Evolutionary conservation across 2,329 filamentous ascomycete species (phyloP), one percentile per base, ranked within the genome.

Genomic region (Dendryphion nanum): DNA sequence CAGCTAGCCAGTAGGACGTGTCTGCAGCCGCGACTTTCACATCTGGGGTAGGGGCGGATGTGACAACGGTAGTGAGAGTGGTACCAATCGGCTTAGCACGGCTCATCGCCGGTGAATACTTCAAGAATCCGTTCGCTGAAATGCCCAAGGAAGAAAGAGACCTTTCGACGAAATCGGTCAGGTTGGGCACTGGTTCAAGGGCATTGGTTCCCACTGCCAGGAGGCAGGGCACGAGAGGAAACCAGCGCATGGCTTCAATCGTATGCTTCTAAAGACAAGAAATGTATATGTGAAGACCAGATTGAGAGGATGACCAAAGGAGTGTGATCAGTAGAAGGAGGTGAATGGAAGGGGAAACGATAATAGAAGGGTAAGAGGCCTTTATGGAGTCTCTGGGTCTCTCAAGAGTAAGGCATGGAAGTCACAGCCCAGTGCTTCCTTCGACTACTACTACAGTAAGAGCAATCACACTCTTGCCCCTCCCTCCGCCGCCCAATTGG

Each of bases 1-100:
- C 61, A 5, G 61, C 65, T 14, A 69, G 48, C 70, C 70, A 73
- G 47, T 68, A 73, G 8, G 52, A 17, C 17, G 40, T 20, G 30
- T 49, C 39, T n/a, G 19, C 38, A 19, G 33, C 30, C n/a, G 29
- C 31, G 13, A 7, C 32, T 30, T 23, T 18, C 14, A 10, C 41
- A n/a, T 19, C 6, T n/a, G 35, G 13, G 15, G 35, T 38, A n/a
- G 24, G 35, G 5, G 16, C 31, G 24, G 19, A 31, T 17, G 14
- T 30, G 23, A 30, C 18, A n/a, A 30, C 33, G 1, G 29, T 33
- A 16, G 28, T 28, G 20, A 37, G 21, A 13, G 26, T 35, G 19
- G 17, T 33, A 13, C 7, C 31, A 19, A 15, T 12, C 7, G 31
- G 12, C 18, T 13, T 10, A 14, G 15, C 33, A 10, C 10, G n/a